These are phyloP conservation scores for Hemileccinum rubropunctum DNA, from an alignment of 768 basidiomycete species.

Conservation along the genomic window DNA sequence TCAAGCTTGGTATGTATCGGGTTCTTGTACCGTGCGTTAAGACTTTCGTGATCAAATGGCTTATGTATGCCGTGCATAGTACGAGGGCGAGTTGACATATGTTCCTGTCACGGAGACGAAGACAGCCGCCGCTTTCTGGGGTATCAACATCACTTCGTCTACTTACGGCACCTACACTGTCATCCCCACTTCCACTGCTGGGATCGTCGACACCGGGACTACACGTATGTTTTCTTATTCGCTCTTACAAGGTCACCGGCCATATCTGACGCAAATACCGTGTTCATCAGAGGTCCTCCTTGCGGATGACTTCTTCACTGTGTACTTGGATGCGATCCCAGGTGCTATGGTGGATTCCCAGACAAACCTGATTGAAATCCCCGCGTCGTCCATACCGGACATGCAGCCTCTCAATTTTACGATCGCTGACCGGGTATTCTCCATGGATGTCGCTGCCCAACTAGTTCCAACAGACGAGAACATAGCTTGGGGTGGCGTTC, in stretches of 20 bases:
- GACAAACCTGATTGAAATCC: constrained; percentile 11
- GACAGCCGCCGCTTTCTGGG: constrained; percentile 20
- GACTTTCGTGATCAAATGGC: background rate
- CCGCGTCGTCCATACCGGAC: constrained; percentile 1
- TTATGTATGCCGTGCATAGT: background rate
- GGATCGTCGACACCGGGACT: constrained; percentile 30
- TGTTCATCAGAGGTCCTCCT: constrained; percentile 13
- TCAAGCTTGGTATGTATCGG: constrained; percentile 6
- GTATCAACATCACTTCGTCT: constrained; percentile 16
- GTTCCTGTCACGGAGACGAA: constrained; percentile 18
- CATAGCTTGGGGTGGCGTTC: constrained; percentile 3
- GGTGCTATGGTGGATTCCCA: constrained; percentile 1
- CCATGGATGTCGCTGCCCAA: constrained; percentile 15
- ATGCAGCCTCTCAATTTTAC: constrained; percentile 15
- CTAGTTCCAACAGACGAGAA: constrained; percentile 11
- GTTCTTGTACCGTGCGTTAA: too few relatives aligned
- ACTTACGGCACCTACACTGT: constrained; percentile 7
- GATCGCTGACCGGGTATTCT: constrained; percentile 1
- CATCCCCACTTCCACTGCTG: constrained; percentile 16
- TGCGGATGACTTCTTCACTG: constrained; percentile 9
- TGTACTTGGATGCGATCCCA: constrained; percentile 16
- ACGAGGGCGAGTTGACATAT: constrained; percentile 19
- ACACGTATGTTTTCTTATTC: constrained; percentile 12
- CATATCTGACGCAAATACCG: background rate
- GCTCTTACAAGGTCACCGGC: background rate